Evolutionary conservation across 495 filamentous ascomycete species (phyloP), one percentile per base, ranked within the genome.

Genomic region (Aspergillus taichungensis): DNA sequence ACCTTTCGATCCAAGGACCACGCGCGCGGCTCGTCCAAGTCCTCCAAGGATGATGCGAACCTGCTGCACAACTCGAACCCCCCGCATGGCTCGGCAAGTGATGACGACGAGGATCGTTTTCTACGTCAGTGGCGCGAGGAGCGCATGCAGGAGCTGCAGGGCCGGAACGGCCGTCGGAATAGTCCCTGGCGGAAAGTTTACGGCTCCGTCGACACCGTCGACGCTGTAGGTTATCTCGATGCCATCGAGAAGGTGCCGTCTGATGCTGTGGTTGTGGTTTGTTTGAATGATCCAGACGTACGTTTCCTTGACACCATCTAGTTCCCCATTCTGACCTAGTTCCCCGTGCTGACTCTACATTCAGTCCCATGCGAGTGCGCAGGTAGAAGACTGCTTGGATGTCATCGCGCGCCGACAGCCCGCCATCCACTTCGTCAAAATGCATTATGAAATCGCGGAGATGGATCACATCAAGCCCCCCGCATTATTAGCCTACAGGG

Each of bases 391-490:
- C 31, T 88, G 84, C 30, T 62, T 98, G 34, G 71, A 71, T 29
- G 77, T 78, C 3, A 73, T 98, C 29, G 87, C 91, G 36, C 67
- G 73, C 43, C 69, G 74, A 45, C 71, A 97, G 52, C 66, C 75
- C 24, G 71, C 80, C 28, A 80, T 84, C 33, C 86, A 85, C 51
- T 97, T 98, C 56, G 76, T 97, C 63, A 92, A 90, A 62, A 77
- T 97, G 29, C 86, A 94, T 65, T 85, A 87, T 59, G 80, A 85
- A 43, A 94, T 95, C 48, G 91, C 94, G 28, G 94, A 97, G 62
- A 96, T 97, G 76, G 87, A 94, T 58, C 78, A 85, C 48, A 87
- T 88, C 44, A 80, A 85, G 45, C 86, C 92, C 0, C 92, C 92
- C 1, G 91, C 92, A 6, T 68, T 98, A 14, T 69, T 98, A 34